Conservation (phyloP, 352 stramenopile genomes). For the Phytopythium boreale region DNA sequence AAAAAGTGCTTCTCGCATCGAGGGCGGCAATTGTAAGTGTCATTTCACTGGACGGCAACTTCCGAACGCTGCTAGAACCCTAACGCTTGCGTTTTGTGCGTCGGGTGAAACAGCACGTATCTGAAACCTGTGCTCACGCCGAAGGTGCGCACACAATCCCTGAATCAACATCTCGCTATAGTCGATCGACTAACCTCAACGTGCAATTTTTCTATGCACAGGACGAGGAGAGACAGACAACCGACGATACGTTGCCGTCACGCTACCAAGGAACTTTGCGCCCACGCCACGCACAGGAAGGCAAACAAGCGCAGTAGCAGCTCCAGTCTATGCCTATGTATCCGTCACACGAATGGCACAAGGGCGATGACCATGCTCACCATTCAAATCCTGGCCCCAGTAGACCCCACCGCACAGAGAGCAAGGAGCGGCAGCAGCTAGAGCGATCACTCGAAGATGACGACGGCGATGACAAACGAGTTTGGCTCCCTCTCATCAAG, state of each 20-base stretch:
- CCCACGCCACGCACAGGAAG: background rate
- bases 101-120: conserved; percentile 34
- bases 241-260: background rate
- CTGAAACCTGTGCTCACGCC: conserved; percentile 47
- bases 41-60: background rate
- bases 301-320: background rate
- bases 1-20: conserved; percentile 64
- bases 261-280: background rate
- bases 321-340: background rate
- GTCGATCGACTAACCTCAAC: background rate
- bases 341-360: no score
- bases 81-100: conserved; percentile 7
- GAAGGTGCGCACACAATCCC: conserved; percentile 58
- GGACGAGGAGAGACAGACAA: background rate
- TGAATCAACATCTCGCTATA: background rate
- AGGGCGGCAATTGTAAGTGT: conserved; percentile 44
- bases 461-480: background rate
- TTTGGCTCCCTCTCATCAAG: background rate
- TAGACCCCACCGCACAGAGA: background rate
- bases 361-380: no score
- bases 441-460: background rate
- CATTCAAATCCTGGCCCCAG: background rate
- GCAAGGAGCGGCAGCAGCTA: background rate
- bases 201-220: background rate
- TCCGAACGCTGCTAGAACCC: no score